Conservation (phyloP, 345 rosid species). For the Arabidopsis arenosa region DNA sequence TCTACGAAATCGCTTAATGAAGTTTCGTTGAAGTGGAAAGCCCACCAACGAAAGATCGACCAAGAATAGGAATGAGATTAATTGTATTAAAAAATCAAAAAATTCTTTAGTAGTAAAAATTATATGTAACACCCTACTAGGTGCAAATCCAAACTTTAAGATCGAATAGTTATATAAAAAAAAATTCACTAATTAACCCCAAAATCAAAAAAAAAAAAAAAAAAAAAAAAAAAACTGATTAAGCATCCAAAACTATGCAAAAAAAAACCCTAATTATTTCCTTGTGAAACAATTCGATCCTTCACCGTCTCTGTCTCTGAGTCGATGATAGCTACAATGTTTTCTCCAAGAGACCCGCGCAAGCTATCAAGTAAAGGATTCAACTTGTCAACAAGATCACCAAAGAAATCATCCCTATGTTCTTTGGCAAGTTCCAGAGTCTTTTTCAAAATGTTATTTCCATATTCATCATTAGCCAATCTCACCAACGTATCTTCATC, state of each 20-base stretch:
- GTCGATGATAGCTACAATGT: slow-evolving; percentile 14
- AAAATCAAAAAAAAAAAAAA: too few relatives aligned
- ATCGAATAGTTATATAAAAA: too few relatives aligned
- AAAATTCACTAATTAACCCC: too few relatives aligned
- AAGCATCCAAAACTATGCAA: too few relatives aligned
- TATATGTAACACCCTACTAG: too few relatives aligned
- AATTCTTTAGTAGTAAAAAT: too few relatives aligned
- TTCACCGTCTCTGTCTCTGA: neutral
- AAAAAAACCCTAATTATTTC: too few relatives aligned
- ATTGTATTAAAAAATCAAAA: too few relatives aligned
- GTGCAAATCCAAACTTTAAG: too few relatives aligned
- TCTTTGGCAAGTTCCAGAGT: neutral
- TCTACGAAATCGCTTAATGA: slow-evolving; percentile 29
- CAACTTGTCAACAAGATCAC: neutral
- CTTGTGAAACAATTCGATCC: too few relatives aligned
- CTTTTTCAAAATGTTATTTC: slow-evolving; percentile 11
- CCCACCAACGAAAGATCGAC: slow-evolving; percentile 12
- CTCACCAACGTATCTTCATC: slow-evolving; percentile 20
- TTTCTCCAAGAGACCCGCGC: slow-evolving; percentile 10
- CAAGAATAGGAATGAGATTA: neutral
- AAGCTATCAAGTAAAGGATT: neutral
- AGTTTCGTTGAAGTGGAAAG: slow-evolving; percentile 32
- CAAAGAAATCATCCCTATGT: neutral
- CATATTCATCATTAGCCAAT: slow-evolving; percentile 14
- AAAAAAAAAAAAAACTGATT: too few relatives aligned